Percentiles rank a stretch among this genome's conserved stretches.
Evolutionary conservation across 495 filamentous ascomycete genomes (phyloP).

Genomic region (Neurospora sp.): DNA sequence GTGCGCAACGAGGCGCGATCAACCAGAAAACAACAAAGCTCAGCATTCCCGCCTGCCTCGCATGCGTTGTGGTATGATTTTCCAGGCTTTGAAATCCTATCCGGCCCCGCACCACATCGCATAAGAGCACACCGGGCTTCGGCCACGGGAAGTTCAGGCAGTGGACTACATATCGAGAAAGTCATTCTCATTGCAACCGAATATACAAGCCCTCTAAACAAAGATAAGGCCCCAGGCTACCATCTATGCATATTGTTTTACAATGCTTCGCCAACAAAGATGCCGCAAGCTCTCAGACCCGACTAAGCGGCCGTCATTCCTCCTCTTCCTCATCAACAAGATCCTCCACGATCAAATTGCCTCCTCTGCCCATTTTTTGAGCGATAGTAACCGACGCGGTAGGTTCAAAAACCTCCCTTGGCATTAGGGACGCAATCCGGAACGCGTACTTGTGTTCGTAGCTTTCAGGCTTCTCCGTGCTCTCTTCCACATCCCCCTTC

Average conservation of each 20-base stretch:
- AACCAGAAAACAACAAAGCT: background rate
- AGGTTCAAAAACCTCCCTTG: constrained; percentile 65
- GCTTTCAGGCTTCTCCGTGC: constrained; percentile 43
- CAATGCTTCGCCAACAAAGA: background rate
- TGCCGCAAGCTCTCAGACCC: background rate
- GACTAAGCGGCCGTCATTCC: constrained; percentile 8
- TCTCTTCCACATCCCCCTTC: background rate
- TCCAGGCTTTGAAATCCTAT: background rate
- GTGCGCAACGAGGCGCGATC: background rate
- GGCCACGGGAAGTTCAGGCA: background rate
- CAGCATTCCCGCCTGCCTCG: background rate
- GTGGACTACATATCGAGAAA: background rate
- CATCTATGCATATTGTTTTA: background rate
- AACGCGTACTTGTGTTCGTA: constrained; percentile 77
- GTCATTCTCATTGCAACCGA: background rate
- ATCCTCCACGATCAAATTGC: constrained; percentile 78
- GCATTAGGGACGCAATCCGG: constrained; percentile 71
- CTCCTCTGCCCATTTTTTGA: constrained; percentile 69
- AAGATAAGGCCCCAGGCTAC: background rate
- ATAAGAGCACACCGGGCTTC: background rate
- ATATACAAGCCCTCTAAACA: background rate
- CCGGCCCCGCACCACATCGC: background rate
- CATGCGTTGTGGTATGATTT: background rate
- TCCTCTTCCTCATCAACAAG: constrained; percentile 22
- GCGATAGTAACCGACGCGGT: constrained; percentile 52